A percentile compares a stretch with the other conserved stretches of the same genome.
phyloP scores from a whole-genome alignment of 2,329 filamentous ascomycete species.

The Penicillium nordicum region DNA sequence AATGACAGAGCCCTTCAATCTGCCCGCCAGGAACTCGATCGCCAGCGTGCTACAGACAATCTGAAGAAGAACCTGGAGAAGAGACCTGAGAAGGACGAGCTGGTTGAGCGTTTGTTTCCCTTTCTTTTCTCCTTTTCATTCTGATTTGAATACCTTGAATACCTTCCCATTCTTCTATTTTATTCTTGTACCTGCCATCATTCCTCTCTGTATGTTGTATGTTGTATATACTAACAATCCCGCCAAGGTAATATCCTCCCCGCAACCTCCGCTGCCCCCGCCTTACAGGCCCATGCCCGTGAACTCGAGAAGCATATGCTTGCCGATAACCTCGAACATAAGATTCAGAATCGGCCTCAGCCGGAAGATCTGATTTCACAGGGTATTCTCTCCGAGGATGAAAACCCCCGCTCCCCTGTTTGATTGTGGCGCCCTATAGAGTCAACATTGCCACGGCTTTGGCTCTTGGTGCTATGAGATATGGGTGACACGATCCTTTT shows the following conservation, averaged over 20 bases:
- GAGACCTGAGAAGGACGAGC: constrained; percentile 66
- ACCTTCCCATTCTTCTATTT: not conserved
- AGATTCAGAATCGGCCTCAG: constrained; percentile 71
- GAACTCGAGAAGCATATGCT: constrained; percentile 88
- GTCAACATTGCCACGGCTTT: not conserved
- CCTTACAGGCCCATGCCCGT: constrained; percentile 73
- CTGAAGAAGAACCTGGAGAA: constrained; percentile 63
- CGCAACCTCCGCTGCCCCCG: constrained; percentile 70
- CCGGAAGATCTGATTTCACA: constrained; percentile 74
- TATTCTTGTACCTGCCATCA: not conserved
- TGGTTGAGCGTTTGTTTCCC: constrained; percentile 67
- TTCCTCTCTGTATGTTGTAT: not conserved
- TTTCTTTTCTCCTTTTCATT: not conserved
- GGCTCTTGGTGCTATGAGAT: not conserved
- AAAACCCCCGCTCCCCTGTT: constrained; percentile 37
- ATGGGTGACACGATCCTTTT: constrained; percentile 5
- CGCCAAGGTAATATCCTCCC: constrained; percentile 78
- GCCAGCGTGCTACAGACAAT: constrained; percentile 60
- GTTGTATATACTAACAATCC: constrained; percentile 2
- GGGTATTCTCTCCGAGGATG: constrained; percentile 71
- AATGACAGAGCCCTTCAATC: constrained; percentile 59
- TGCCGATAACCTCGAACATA: constrained; percentile 80
- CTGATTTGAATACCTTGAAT: not conserved
- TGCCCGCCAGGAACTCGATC: constrained; percentile 60
- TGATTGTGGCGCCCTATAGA: not conserved